phyloP scores from a whole-genome alignment of 140 eudicot genomes.

The Oenanthe javanica region DNA sequence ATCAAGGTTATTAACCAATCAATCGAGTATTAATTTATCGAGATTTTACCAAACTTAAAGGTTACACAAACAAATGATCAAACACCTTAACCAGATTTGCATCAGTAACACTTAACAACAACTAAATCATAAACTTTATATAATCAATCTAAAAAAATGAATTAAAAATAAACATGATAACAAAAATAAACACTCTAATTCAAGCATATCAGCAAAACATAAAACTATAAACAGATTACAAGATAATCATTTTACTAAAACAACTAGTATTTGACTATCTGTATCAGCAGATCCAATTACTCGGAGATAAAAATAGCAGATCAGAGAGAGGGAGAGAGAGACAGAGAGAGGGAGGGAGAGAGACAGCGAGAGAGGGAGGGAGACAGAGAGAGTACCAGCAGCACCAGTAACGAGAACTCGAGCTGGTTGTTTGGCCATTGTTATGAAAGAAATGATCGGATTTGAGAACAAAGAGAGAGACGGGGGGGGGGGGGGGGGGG shows the following conservation, averaged over 20 bases:
- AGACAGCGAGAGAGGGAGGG: too few relatives aligned
- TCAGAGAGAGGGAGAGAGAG: too few relatives aligned
- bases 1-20: too few relatives aligned
- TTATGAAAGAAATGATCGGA: not conserved
- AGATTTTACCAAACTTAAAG: too few relatives aligned
- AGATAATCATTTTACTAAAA: not conserved
- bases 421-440: constrained; percentile 46
- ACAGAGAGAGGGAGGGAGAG: too few relatives aligned
- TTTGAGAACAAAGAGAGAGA: not conserved
- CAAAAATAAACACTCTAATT: not conserved
- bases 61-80: too few relatives aligned
- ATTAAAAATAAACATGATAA: not conserved
- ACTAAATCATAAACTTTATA: not conserved
- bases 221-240: not conserved
- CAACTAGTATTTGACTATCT: too few relatives aligned
- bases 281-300: not conserved
- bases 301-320: not conserved
- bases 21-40: too few relatives aligned
- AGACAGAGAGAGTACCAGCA: constrained; percentile 31
- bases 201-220: not conserved
- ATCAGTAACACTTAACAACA: not conserved
- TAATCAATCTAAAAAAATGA: not conserved
- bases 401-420: constrained; percentile 72
- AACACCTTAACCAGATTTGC: not conserved
- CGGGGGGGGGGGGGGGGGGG: not conserved